These are phyloP conservation scores for Sclerotinia subarctica DNA, from an alignment of 2,329 filamentous ascomycete species.

Conservation along the genomic window DNA sequence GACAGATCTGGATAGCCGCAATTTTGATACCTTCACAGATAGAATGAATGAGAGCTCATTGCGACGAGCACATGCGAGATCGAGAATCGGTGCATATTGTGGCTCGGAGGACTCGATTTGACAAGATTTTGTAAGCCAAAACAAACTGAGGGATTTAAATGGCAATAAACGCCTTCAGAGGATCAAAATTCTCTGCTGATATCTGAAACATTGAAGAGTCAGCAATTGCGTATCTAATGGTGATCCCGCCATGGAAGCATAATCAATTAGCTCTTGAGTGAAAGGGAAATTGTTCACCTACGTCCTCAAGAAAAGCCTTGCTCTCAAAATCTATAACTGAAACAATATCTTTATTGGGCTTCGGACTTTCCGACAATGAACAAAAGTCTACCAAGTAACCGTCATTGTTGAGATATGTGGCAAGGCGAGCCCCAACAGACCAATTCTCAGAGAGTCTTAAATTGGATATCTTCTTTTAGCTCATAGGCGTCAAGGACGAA, in stretches of 20 bases:
- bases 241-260: not conserved
- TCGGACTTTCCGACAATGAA: not conserved
- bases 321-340: not conserved
- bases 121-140: conserved; percentile 39
- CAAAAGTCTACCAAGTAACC: not conserved
- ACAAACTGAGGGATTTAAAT: conserved; percentile 24
- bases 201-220: not conserved
- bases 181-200: not conserved
- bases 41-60: conserved; percentile 36
- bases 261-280: not conserved
- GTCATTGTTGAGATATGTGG: not conserved
- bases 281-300: not conserved
- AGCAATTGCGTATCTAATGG: not conserved
- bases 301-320: not conserved
- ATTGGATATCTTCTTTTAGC: not conserved
- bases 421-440: not conserved
- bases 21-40: conserved; percentile 38
- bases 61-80: conserved; percentile 36
- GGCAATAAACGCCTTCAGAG: conserved; percentile 14
- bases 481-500: not conserved
- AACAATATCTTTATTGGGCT: not conserved
- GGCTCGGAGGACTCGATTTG: conserved; percentile 33
- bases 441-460: not conserved
- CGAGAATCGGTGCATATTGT: conserved; percentile 37
- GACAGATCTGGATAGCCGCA: conserved; percentile 36